A percentile compares a stretch with the other conserved stretches of the same genome.
These are phyloP conservation scores for Liriodendron chinense DNA, from an alignment of 164 flowering plant genomes.

Conservation along the genomic window DNA sequence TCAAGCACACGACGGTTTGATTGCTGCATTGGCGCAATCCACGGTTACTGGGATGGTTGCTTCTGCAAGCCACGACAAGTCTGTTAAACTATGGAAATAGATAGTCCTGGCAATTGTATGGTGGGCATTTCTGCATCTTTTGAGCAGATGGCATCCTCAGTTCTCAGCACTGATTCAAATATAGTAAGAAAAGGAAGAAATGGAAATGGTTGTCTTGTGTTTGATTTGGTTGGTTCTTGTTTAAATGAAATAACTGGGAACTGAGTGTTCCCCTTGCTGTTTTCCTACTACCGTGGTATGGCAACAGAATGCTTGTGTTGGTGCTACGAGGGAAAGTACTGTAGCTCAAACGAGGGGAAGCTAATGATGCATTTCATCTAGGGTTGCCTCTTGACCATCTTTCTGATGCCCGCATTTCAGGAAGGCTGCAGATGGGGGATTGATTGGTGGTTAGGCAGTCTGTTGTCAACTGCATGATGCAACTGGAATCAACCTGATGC, in stretches of 20 bases:
- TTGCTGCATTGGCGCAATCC: conserved; percentile 80
- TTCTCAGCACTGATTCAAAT: not conserved
- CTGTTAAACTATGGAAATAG: conserved; percentile 90
- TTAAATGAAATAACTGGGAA: conserved; percentile 15
- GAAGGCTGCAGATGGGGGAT: no score
- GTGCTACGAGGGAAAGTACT: not conserved
- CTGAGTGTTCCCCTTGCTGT: not conserved
- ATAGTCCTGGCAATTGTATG: not conserved
- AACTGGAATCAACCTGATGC: no score
- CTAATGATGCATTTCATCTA: not conserved
- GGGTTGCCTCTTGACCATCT: not conserved
- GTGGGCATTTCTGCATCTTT: not conserved
- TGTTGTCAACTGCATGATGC: no score
- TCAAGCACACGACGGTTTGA: conserved; percentile 70
- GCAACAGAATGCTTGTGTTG: not conserved
- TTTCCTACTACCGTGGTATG: not conserved
- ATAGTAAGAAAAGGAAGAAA: not conserved
- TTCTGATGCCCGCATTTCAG: no score
- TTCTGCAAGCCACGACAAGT: conserved; percentile 89
- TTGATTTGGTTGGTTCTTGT: not conserved
- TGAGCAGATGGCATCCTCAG: conserved; percentile 1
- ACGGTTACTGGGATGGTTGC: conserved; percentile 85
- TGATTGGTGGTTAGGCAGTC: no score
- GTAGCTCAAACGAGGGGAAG: not conserved
- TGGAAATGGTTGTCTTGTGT: not conserved